A percentile compares a stretch with the other conserved stretches of the same genome.
Conservation (phyloP, 208 protist species). For the Acanthamoeba quina region DNA sequence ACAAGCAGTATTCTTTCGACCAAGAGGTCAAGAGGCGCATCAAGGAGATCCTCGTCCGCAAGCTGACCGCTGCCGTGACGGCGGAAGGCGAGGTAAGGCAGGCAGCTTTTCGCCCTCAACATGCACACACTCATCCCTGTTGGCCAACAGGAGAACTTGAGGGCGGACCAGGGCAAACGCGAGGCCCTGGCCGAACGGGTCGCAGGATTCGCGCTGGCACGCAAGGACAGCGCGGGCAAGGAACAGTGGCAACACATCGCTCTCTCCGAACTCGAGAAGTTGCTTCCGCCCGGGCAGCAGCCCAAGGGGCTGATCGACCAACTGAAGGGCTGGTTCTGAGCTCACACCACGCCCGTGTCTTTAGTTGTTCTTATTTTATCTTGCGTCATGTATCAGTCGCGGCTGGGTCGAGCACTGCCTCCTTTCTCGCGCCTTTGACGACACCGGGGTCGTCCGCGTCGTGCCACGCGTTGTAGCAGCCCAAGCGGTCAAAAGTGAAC, state of each 20-base stretch:
- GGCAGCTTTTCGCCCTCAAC: not conserved
- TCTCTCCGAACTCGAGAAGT: not conserved
- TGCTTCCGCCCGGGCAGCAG: not conserved
- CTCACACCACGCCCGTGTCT: too few relatives aligned
- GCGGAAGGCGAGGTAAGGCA: not conserved
- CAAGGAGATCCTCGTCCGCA: not conserved
- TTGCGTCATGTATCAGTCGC: too few relatives aligned
- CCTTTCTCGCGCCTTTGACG: too few relatives aligned
- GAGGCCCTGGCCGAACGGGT: not conserved
- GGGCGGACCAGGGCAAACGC: not conserved
- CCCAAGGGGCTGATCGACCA: not conserved
- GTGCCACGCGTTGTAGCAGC: constrained; percentile 29
- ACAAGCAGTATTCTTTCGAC: not conserved
- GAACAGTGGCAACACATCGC: not conserved
- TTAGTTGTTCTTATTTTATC: too few relatives aligned
- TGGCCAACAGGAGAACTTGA: not conserved
- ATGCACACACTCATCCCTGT: not conserved
- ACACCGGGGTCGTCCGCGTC: not conserved
- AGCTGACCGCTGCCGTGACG: not conserved
- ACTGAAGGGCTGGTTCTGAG: too few relatives aligned
- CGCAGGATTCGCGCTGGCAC: not conserved
- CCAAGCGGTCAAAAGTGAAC: not conserved
- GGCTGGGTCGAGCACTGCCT: too few relatives aligned
- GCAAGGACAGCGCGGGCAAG: not conserved
- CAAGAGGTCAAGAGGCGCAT: constrained; percentile 6